Evolutionary conservation across 176 grass and related monocot genomes (phyloP).

Genomic region (Dendrocalamus sinicus): DNA sequence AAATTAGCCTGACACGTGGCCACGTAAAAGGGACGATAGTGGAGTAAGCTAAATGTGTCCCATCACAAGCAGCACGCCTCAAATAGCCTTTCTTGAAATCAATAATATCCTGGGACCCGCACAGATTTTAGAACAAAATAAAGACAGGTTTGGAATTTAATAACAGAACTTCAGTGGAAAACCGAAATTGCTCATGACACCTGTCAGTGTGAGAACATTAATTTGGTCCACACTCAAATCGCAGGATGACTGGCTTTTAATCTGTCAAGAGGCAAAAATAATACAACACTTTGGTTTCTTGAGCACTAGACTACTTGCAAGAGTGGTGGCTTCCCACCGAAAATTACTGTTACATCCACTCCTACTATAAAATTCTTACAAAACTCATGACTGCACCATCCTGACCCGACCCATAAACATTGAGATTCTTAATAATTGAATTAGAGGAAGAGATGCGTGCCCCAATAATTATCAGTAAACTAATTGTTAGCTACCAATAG

Average conservation of each 20-base stretch:
- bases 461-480: conserved; percentile 35
- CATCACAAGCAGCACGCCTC: conserved; percentile 47
- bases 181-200: conserved; percentile 33
- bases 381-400: conserved; percentile 25
- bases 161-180: conserved; percentile 27
- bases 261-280: background rate
- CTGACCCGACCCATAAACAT: conserved; percentile 35
- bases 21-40: conserved; percentile 44
- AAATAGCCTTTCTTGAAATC: conserved; percentile 48
- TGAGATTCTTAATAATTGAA: conserved; percentile 36
- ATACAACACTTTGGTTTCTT: conserved; percentile 31
- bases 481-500: background rate
- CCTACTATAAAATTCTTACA: conserved; percentile 29
- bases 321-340: conserved; percentile 30
- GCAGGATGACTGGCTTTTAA: background rate
- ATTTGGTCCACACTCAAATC: conserved; percentile 39
- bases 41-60: conserved; percentile 55
- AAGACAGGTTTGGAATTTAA: background rate
- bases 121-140: conserved; percentile 39
- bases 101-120: conserved; percentile 50
- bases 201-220: conserved; percentile 35
- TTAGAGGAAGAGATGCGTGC: conserved; percentile 37
- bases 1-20: conserved; percentile 38
- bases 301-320: conserved; percentile 19
- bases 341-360: conserved; percentile 42